These are phyloP conservation scores for Oryza australiensis DNA, from an alignment of 176 grass and related monocot genomes.

Conservation along the genomic window DNA sequence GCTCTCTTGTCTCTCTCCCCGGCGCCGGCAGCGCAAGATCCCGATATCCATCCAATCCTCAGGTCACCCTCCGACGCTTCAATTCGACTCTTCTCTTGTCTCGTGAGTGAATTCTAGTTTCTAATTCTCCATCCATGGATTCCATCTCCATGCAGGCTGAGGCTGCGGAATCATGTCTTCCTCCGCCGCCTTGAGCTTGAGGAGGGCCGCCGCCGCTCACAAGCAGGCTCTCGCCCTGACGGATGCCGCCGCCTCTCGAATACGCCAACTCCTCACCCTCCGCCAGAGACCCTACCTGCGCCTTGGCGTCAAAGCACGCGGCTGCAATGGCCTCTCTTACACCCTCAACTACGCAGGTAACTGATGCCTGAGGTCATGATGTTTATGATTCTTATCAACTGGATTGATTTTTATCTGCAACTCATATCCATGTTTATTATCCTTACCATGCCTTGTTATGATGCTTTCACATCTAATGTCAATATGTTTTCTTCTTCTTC, in stretches of 20 bases:
- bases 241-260: slow-evolving; percentile 55
- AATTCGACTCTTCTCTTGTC: too few species aligned
- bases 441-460: neutral
- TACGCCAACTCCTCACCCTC: slow-evolving; percentile 68
- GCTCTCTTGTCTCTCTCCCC: too few species aligned
- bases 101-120: too few species aligned
- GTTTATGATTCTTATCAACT: neutral
- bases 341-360: slow-evolving; percentile 88
- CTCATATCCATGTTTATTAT: neutral
- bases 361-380: neutral
- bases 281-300: slow-evolving; percentile 66
- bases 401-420: neutral
- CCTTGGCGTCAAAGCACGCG: slow-evolving; percentile 77
- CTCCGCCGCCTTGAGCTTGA: slow-evolving; percentile 34
- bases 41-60: too few species aligned
- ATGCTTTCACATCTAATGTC: neutral
- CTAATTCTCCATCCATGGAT: neutral
- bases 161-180: slow-evolving; percentile 40
- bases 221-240: slow-evolving; percentile 71
- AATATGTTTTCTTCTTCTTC: neutral
- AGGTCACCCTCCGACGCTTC: too few species aligned
- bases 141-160: too few species aligned
- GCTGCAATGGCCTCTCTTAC: slow-evolving; percentile 93
- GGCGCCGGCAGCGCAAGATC: too few species aligned
- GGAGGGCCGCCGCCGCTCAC: slow-evolving; percentile 43